Percentiles rank a stretch among this genome's conserved stretches.
Evolutionary conservation across 495 filamentous ascomycete species (phyloP).

Genomic region (Podospora sp.): DNA sequence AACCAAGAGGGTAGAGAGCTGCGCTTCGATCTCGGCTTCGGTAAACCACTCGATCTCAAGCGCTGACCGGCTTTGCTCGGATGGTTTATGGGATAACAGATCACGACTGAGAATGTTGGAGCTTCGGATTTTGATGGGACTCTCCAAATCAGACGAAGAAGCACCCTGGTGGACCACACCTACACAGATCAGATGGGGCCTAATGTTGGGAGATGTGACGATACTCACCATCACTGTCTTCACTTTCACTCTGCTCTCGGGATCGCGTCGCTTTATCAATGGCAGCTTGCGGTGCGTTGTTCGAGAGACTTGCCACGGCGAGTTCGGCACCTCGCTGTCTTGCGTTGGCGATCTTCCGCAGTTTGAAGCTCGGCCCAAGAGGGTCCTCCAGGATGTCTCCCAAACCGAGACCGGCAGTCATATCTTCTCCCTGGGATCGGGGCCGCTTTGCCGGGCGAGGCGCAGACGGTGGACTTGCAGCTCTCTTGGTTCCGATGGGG

Average conservation of each 20-base stretch:
- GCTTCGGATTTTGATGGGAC: neutral
- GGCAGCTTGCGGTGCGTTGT: neutral
- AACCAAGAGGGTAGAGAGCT: constrained; percentile 28
- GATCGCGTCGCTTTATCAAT: neutral
- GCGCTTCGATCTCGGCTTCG: constrained; percentile 31
- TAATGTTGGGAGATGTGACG: neutral
- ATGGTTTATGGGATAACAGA: neutral
- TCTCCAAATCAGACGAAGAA: neutral
- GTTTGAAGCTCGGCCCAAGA: neutral
- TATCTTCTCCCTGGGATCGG: neutral
- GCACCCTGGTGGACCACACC: neutral
- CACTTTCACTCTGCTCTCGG: neutral
- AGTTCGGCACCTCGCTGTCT: neutral
- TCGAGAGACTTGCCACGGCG: neutral
- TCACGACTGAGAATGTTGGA: neutral
- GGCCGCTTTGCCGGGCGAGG: constrained; percentile 20
- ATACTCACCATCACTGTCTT: neutral
- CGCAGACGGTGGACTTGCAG: constrained; percentile 18
- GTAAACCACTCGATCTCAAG: constrained; percentile 30
- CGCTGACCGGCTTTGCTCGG: neutral
- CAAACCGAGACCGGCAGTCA: neutral
- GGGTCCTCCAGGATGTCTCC: neutral
- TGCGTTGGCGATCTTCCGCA: neutral
- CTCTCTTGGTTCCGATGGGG: constrained; percentile 19
- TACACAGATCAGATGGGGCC: neutral